phyloP scores from a whole-genome alignment of 2,329 filamentous ascomycete genomes.

The Diaporthe batatas region DNA sequence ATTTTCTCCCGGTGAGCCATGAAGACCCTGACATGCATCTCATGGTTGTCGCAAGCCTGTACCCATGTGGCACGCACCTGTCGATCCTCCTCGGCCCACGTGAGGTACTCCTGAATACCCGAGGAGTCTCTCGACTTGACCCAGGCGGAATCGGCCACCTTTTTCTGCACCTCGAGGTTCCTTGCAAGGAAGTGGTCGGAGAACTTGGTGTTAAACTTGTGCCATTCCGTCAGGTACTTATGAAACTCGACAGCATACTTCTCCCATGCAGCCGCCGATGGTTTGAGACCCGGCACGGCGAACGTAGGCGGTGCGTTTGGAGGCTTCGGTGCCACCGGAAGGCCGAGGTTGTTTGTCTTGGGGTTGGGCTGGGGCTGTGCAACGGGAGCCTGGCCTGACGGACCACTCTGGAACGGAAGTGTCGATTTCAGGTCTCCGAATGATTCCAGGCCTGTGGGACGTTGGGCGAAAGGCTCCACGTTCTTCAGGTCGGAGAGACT shows the following conservation, averaged over 20 bases:
- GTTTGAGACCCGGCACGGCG: conserved; percentile 58
- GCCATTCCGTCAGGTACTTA: conserved; percentile 66
- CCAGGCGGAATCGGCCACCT: conserved; percentile 59
- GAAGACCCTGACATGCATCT: conserved; percentile 70
- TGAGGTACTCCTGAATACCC: conserved; percentile 70
- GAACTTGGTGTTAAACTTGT: conserved; percentile 64
- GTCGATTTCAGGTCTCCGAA: conserved; percentile 68
- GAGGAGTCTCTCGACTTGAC: conserved; percentile 57
- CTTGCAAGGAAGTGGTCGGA: conserved; percentile 68
- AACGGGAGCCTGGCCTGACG: conserved; percentile 57
- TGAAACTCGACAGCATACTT: conserved; percentile 68
- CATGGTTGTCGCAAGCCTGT: conserved; percentile 71
- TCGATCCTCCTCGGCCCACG: conserved; percentile 74
- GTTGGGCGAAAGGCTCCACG: conserved; percentile 65
- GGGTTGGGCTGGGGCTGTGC: conserved; percentile 51
- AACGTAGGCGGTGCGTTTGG: conserved; percentile 62
- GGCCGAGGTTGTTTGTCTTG: conserved; percentile 58
- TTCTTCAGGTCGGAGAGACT: conserved; percentile 69
- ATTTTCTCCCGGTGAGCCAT: conserved; percentile 59
- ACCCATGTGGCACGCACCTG: conserved; percentile 72
- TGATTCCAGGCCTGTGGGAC: conserved; percentile 64
- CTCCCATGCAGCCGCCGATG: conserved; percentile 59
- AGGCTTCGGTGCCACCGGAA: conserved; percentile 64
- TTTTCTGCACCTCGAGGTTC: conserved; percentile 57
- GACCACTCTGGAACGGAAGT: conserved; percentile 68